These are phyloP conservation scores for Shiraia bambusicola DNA, from an alignment of 2,329 filamentous ascomycete species.

Conservation along the genomic window DNA sequence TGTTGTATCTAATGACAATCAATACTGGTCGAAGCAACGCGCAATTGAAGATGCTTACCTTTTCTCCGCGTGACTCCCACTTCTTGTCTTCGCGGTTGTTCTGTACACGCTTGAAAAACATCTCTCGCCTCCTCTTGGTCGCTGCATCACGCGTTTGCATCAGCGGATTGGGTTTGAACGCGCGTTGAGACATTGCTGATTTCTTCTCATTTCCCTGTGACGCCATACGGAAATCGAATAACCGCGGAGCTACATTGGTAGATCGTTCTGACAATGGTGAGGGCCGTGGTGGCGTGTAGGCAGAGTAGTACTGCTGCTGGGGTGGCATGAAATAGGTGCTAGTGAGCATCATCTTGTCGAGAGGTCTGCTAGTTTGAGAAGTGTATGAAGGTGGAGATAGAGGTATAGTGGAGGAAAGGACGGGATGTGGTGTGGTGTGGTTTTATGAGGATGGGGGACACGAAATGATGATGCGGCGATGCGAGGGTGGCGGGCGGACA, in stretches of 20 bases:
- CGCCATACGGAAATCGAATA: constrained; percentile 35
- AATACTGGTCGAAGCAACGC: constrained; percentile 2
- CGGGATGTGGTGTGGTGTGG: background rate
- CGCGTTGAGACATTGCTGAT: constrained; percentile 28
- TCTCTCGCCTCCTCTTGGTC: constrained; percentile 63
- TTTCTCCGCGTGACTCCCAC: constrained; percentile 50
- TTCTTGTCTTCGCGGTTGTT: constrained; percentile 49
- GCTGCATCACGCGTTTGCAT: constrained; percentile 61
- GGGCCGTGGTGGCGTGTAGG: constrained; percentile 37
- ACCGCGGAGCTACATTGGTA: constrained; percentile 35
- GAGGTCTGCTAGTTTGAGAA: background rate
- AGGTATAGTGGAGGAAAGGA: background rate
- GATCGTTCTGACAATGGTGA: constrained; percentile 51
- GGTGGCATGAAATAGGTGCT: constrained; percentile 23
- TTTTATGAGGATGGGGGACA: constrained; percentile 5
- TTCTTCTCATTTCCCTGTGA: constrained; percentile 22
- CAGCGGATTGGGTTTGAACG: constrained; percentile 64
- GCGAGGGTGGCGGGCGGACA: no score
- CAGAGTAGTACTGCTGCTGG: constrained; percentile 26
- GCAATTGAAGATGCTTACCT: constrained; percentile 35
- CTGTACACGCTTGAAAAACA: constrained; percentile 65
- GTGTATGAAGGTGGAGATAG: background rate
- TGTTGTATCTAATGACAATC: constrained; percentile 46
- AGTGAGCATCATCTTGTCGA: constrained; percentile 31
- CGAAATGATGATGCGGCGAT: constrained; percentile 8